These are phyloP conservation scores for Epichloe amarillans DNA, from an alignment of 2,329 filamentous ascomycete species.

Conservation along the genomic window DNA sequence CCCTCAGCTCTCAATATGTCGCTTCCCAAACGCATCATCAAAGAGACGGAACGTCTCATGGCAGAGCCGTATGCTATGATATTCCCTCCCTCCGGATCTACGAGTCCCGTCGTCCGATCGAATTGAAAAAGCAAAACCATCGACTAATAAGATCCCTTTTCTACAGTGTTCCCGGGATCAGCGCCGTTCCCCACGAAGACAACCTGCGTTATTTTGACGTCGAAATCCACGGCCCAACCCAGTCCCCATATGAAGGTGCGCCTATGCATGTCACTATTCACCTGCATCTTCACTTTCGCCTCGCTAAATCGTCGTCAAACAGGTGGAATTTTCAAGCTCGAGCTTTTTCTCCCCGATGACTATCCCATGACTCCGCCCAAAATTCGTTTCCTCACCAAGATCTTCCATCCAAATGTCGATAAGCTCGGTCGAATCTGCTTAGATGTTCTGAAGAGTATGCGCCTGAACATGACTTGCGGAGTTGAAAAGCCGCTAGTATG, in stretches of 20 bases:
- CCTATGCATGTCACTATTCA: background rate
- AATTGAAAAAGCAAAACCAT: background rate
- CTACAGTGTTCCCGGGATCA: slow-evolving; percentile 82
- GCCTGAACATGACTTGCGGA: background rate
- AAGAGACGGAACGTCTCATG: slow-evolving; percentile 96
- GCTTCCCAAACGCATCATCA: slow-evolving; percentile 91
- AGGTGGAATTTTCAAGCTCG: slow-evolving; percentile 86
- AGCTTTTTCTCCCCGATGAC: slow-evolving; percentile 94
- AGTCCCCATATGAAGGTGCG: slow-evolving; percentile 89
- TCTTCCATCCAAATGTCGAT: slow-evolving; percentile 98
- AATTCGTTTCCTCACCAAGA: slow-evolving; percentile 96
- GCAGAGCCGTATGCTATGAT: slow-evolving; percentile 66
- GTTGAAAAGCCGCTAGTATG: background rate
- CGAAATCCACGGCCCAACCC: slow-evolving; percentile 80
- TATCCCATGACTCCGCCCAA: slow-evolving; percentile 99
- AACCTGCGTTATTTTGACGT: slow-evolving; percentile 98
- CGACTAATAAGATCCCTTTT: background rate
- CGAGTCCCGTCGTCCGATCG: background rate
- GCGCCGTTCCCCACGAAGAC: slow-evolving; percentile 87
- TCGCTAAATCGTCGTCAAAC: background rate
- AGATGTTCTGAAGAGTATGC: slow-evolving; percentile 87
- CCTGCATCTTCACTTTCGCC: slow-evolving; percentile 5
- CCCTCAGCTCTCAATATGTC: slow-evolving; percentile 37
- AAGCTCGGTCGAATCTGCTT: slow-evolving; percentile 94
- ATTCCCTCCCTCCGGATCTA: slow-evolving; percentile 4